Evolutionary conservation across 306 rosid species (phyloP).

Genomic region (Spatholobus suberectus): DNA sequence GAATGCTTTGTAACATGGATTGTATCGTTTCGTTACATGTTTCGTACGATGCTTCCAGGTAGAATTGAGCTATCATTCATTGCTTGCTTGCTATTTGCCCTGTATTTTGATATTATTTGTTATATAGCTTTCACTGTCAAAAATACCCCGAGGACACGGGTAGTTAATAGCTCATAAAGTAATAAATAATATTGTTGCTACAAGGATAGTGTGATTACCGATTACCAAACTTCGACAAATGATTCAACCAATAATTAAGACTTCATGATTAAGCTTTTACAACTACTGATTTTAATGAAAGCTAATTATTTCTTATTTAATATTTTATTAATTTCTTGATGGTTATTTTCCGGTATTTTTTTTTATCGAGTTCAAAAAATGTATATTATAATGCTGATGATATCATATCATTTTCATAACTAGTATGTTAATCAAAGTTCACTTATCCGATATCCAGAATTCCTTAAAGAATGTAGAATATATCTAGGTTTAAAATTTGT

Average conservation of each 20-base stretch:
- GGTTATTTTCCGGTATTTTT: background rate
- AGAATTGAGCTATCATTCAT: background rate
- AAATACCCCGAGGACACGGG: background rate
- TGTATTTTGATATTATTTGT: background rate
- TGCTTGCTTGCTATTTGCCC: background rate
- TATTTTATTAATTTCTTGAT: background rate
- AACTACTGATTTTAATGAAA: background rate
- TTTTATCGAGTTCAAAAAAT: no score
- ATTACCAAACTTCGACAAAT: background rate
- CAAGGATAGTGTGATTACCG: background rate
- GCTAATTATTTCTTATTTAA: background rate
- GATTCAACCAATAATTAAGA: background rate
- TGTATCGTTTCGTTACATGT: background rate
- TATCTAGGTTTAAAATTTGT: background rate
- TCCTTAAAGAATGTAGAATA: background rate
- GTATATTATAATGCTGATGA: background rate
- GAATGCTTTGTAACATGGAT: slow-evolving; percentile 28
- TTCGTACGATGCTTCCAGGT: slow-evolving; percentile 1
- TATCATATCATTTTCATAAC: background rate
- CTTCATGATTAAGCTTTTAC: background rate
- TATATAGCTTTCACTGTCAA: background rate
- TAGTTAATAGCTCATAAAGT: background rate
- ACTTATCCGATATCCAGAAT: background rate
- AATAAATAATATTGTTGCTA: background rate
- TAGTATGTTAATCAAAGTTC: background rate